Conservation (phyloP, 331 rosid genomes). For the Quercus tomentella region DNA sequence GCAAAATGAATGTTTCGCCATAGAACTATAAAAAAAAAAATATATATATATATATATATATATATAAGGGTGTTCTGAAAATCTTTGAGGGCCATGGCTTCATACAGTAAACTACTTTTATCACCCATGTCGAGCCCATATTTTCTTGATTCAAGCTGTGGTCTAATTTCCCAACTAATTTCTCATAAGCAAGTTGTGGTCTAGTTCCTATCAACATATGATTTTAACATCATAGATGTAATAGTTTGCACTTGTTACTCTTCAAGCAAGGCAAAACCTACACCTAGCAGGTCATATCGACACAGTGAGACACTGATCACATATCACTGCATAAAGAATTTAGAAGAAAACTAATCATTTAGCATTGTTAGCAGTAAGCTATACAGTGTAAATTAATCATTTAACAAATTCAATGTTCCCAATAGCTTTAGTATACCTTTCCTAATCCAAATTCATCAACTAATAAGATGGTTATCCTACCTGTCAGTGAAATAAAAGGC, state of each 20-base stretch:
- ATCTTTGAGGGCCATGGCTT: not conserved
- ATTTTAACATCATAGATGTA: not conserved
- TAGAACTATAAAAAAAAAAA: constrained; percentile 1
- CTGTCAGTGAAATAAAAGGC: constrained; percentile 97
- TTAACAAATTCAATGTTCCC: not conserved
- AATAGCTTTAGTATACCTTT: not conserved
- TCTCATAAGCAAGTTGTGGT: not conserved
- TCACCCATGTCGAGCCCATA: not conserved
- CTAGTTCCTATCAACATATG: not conserved
- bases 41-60: too few relatives aligned
- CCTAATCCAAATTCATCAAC: not conserved
- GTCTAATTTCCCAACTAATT: not conserved
- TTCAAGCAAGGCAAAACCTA: not conserved
- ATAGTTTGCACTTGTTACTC: not conserved
- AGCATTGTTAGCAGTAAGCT: not conserved
- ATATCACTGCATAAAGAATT: not conserved
- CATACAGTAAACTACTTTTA: not conserved
- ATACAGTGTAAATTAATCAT: not conserved
- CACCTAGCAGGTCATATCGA: not conserved
- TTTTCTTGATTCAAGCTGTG: not conserved
- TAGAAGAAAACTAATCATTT: not conserved
- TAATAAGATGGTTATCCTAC: constrained; percentile 32
- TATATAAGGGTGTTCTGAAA: not conserved
- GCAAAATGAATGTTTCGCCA: not conserved
- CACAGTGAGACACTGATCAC: not conserved